Evolutionary conservation across 1,284 basidiomycete species (phyloP).

Genomic region (Gomphus sp.): DNA sequence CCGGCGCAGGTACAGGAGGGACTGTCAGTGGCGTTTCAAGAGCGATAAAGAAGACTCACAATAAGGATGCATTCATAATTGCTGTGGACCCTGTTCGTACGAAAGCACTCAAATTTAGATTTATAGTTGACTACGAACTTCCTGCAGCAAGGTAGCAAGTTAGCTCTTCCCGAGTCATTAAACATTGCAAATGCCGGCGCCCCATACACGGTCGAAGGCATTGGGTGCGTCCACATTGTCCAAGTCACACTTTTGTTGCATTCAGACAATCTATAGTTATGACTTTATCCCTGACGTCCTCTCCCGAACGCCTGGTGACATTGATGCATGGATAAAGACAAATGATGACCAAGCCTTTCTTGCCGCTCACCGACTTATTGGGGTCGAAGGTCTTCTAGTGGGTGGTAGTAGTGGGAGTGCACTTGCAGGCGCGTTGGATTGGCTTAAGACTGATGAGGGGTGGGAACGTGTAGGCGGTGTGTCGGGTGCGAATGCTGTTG

Average conservation of each 20-base stretch:
- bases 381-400: constrained; percentile 79
- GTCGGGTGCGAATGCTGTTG: constrained; percentile 77
- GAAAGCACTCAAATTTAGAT: constrained; percentile 2
- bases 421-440: constrained; percentile 69
- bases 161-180: constrained; percentile 62
- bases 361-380: constrained; percentile 74
- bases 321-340: constrained; percentile 84
- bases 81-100: constrained; percentile 76
- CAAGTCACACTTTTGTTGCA: neutral
- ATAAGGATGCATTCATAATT: constrained; percentile 64
- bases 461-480: constrained; percentile 51
- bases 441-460: constrained; percentile 67
- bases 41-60: constrained; percentile 73
- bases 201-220: constrained; percentile 84
- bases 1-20: constrained; percentile 91
- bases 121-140: neutral
- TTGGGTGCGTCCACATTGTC: constrained; percentile 44
- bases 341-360: constrained; percentile 75
- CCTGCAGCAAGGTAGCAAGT: constrained; percentile 72
- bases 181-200: constrained; percentile 51
- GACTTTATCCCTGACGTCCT: constrained; percentile 87
- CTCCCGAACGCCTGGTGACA: constrained; percentile 39
- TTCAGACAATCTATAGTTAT: constrained; percentile 33
- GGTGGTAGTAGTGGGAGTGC: constrained; percentile 90
- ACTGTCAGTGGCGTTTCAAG: constrained; percentile 84